Evolutionary conservation across 495 filamentous ascomycete species (phyloP).

Genomic region (Penicillium alfredii): DNA sequence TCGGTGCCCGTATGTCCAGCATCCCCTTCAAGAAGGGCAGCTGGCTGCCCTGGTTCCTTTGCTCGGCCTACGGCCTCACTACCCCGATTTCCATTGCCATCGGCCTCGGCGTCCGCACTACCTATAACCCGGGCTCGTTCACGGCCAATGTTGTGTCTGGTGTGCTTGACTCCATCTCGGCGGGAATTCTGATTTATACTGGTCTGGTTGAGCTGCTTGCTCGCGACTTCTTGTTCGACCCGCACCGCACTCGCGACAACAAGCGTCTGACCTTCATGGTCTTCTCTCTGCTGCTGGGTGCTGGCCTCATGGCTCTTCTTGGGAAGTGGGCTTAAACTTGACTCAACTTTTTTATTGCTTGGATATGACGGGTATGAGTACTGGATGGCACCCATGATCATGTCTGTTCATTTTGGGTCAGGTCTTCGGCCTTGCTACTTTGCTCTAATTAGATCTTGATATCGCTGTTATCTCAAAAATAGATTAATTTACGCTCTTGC

Average conservation of each 20-base stretch:
- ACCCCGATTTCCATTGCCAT: conserved; percentile 38
- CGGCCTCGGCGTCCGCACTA: conserved; percentile 33
- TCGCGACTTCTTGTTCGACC: conserved; percentile 38
- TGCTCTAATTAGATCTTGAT: too few species aligned
- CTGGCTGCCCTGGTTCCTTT: conserved; percentile 33
- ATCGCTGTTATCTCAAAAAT: too few species aligned
- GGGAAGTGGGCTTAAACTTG: conserved; percentile 36
- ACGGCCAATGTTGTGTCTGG: conserved; percentile 37
- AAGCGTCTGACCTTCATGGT: conserved; percentile 34
- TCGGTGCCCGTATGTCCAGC: conserved; percentile 34
- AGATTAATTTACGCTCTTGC: too few species aligned
- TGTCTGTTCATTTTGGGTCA: too few species aligned
- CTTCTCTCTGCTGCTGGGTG: conserved; percentile 23
- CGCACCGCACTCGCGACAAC: conserved; percentile 28
- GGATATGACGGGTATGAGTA: too few species aligned
- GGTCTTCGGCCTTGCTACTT: too few species aligned
- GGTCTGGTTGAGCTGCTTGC: conserved; percentile 38
- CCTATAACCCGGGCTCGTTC: conserved; percentile 31
- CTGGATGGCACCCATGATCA: too few species aligned
- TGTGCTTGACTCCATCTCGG: conserved; percentile 33
- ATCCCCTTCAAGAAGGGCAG: conserved; percentile 44
- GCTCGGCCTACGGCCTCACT: conserved; percentile 32
- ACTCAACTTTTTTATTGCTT: too few species aligned
- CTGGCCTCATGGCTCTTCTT: conserved; percentile 36
- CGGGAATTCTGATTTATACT: conserved; percentile 38